These are phyloP conservation scores for Phytomonas francai DNA, from an alignment of 208 protist genomes.

Conservation along the genomic window DNA sequence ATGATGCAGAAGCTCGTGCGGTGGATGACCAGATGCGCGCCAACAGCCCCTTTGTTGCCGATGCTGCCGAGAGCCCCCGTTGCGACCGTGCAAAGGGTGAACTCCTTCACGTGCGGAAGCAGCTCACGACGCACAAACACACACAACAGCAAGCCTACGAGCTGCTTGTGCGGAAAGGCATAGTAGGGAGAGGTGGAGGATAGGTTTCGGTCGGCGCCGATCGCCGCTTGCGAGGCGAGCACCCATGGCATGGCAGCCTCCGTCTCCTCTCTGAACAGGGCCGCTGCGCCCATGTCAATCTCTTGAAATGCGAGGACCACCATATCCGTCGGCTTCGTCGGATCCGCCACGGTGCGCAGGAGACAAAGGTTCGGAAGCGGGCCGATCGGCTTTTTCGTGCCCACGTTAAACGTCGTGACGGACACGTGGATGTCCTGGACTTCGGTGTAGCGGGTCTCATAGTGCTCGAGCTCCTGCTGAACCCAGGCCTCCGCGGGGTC, in stretches of 20 bases:
- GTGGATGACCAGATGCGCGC: slow-evolving; percentile 66
- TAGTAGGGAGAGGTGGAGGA: slow-evolving; percentile 31
- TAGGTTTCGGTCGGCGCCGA: slow-evolving; percentile 37
- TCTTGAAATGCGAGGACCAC: slow-evolving; percentile 85
- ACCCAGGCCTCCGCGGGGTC: slow-evolving; percentile 62
- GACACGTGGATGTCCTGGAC: slow-evolving; percentile 55
- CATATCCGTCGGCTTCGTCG: slow-evolving; percentile 39
- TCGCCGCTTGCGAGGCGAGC: slow-evolving; percentile 28
- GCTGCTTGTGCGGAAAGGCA: slow-evolving; percentile 70
- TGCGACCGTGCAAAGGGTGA: slow-evolving; percentile 50
- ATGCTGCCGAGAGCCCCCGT: slow-evolving; percentile 80
- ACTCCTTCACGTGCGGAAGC: slow-evolving; percentile 41
- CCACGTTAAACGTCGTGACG: slow-evolving; percentile 82
- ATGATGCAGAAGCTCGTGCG: slow-evolving; percentile 81
- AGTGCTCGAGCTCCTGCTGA: slow-evolving; percentile 65
- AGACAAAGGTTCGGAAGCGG: slow-evolving; percentile 25
- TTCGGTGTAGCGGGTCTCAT: slow-evolving; percentile 60
- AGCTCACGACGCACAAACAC: slow-evolving; percentile 69
- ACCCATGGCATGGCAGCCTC: slow-evolving; percentile 75
- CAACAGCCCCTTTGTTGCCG: slow-evolving; percentile 92
- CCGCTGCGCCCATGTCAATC: slow-evolving; percentile 88
- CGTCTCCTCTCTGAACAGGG: slow-evolving; percentile 82
- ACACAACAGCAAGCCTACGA: slow-evolving; percentile 80
- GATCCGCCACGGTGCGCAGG: slow-evolving; percentile 10
- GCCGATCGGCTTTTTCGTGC: slow-evolving; percentile 61